These are phyloP conservation scores for Krasilnikovozyma curviuscula DNA, from an alignment of 768 basidiomycete species.

Conservation along the genomic window DNA sequence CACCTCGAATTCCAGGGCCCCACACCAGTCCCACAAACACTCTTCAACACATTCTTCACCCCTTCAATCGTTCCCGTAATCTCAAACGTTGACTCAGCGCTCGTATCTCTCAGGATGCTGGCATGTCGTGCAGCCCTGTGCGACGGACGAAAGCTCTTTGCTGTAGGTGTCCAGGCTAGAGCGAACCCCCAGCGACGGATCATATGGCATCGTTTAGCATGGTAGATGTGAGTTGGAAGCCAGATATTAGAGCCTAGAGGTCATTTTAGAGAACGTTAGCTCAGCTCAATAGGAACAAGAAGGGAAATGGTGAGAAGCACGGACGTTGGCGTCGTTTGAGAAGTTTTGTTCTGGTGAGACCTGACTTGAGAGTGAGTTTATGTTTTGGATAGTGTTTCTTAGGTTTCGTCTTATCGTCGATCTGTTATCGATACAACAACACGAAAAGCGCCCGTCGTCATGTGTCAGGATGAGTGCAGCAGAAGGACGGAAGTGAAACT, in stretches of 20 bases:
- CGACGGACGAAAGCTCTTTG: conserved; percentile 79
- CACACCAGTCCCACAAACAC: conserved; percentile 33
- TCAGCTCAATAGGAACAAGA: not conserved
- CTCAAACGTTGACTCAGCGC: conserved; percentile 60
- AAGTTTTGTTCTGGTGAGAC: conserved; percentile 38
- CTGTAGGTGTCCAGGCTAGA: conserved; percentile 70
- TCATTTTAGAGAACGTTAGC: not conserved
- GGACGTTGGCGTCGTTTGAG: conserved; percentile 64
- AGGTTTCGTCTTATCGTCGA: conserved; percentile 36
- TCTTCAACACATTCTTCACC: conserved; percentile 36
- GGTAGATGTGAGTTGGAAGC: conserved; percentile 95
- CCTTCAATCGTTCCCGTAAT: conserved; percentile 43
- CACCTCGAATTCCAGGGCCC: conserved; percentile 21
- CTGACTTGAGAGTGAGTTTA: conserved; percentile 26
- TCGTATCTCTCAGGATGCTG: conserved; percentile 74
- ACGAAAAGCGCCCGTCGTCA: not conserved
- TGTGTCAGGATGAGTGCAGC: not conserved
- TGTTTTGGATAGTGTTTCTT: conserved; percentile 35
- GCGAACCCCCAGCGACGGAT: conserved; percentile 78
- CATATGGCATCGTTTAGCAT: conserved; percentile 94
- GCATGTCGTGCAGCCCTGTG: conserved; percentile 72
- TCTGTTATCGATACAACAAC: conserved; percentile 25
- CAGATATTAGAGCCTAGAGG: conserved; percentile 59
- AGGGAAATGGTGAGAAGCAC: too few species aligned
- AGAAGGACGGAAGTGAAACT: conserved; percentile 10